These are phyloP conservation scores for Xylariaceae sp. DNA, from an alignment of 2,329 filamentous ascomycete species.

Conservation along the genomic window DNA sequence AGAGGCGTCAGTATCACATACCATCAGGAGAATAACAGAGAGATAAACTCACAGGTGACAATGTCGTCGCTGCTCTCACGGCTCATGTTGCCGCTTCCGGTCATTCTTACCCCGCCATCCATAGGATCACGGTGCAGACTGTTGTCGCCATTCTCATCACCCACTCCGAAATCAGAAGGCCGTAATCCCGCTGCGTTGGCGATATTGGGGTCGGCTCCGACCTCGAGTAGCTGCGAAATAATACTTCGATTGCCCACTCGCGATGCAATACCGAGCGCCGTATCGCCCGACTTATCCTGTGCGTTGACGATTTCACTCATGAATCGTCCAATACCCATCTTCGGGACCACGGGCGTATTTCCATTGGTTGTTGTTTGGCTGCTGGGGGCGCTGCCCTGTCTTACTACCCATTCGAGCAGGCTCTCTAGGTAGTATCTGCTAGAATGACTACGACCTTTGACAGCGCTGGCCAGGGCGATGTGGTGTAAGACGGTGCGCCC, in stretches of 20 bases:
- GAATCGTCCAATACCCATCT: conserved; percentile 84
- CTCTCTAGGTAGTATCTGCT: conserved; percentile 96
- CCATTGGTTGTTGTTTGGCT: conserved; percentile 40
- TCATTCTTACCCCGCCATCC: conserved; percentile 37
- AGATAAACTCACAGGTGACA: conserved; percentile 60
- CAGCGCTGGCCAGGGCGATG: conserved; percentile 91
- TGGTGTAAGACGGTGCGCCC: conserved; percentile 92
- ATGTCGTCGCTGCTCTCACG: conserved; percentile 75
- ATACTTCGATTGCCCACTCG: conserved; percentile 91
- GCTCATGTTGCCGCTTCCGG: conserved; percentile 49
- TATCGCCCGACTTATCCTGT: conserved; percentile 89
- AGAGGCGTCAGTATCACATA: conserved; percentile 2
- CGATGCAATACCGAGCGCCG: conserved; percentile 87
- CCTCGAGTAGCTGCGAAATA: conserved; percentile 92
- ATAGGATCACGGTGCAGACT: conserved; percentile 26
- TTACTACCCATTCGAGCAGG: conserved; percentile 87
- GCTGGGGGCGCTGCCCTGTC: conserved; percentile 64
- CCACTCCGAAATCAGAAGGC: conserved; percentile 92
- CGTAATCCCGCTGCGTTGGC: conserved; percentile 83
- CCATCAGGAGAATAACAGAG: neutral
- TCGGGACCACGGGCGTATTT: conserved; percentile 43
- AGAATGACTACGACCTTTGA: conserved; percentile 85
- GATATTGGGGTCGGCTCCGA: conserved; percentile 88
- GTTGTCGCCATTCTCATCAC: conserved; percentile 46
- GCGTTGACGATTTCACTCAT: conserved; percentile 97